Evolutionary conservation across 345 rosid genomes (phyloP).

Genomic region (Raphanus raphanistrum): DNA sequence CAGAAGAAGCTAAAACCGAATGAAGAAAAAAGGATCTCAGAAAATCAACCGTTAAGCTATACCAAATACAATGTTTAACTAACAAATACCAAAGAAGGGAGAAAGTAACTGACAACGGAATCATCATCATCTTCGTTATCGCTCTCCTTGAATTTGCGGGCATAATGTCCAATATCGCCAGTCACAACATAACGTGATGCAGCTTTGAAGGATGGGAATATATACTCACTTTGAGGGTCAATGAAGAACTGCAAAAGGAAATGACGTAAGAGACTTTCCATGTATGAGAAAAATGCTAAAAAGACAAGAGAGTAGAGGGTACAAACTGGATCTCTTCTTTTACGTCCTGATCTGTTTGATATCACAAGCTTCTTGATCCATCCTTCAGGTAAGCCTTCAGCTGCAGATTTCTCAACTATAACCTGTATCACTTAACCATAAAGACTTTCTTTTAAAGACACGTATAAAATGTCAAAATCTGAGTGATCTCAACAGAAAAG

Average conservation of each 20-base stretch:
- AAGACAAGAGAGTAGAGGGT: too few relatives aligned
- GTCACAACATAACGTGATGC: constrained; percentile 73
- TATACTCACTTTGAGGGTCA: constrained; percentile 75
- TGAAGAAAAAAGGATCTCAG: not conserved
- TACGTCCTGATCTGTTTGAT: not conserved
- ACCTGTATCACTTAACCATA: constrained; percentile 53
- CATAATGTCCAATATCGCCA: constrained; percentile 61
- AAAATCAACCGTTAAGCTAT: constrained; percentile 8
- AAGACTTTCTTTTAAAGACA: constrained; percentile 24
- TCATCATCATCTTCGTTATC: constrained; percentile 37
- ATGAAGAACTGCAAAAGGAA: constrained; percentile 62
- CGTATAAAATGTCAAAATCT: too few relatives aligned
- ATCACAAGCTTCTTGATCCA: constrained; percentile 66
- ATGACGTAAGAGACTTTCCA: not conserved
- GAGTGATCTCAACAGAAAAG: not conserved
- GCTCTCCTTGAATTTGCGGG: constrained; percentile 54
- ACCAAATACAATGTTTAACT: not conserved
- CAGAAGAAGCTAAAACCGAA: constrained; percentile 8
- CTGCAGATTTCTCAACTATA: constrained; percentile 53
- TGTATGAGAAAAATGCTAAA: not conserved
- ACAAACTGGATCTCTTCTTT: not conserved
- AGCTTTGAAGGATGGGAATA: constrained; percentile 81
- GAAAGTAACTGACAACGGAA: constrained; percentile 46
- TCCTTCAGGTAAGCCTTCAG: constrained; percentile 82
- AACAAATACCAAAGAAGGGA: constrained; percentile 3